phyloP scores from a whole-genome alignment of 2,329 filamentous ascomycete genomes.

The Hirsutella rhossiliensis region DNA sequence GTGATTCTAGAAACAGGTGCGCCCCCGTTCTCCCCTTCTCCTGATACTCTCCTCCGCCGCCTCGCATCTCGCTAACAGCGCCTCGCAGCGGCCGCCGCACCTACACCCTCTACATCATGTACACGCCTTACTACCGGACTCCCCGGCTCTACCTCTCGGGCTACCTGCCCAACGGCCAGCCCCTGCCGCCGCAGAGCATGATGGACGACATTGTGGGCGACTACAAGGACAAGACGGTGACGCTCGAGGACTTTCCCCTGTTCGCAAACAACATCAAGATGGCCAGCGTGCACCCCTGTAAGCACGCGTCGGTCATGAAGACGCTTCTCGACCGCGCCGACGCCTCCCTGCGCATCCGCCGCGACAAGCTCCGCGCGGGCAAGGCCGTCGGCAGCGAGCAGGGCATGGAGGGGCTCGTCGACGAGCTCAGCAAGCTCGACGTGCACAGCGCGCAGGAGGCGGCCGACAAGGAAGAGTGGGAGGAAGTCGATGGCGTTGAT shows the following conservation, averaged over 20 bases:
- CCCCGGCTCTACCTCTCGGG: slow-evolving; percentile 91
- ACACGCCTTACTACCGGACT: slow-evolving; percentile 92
- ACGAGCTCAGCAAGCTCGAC: slow-evolving; percentile 60
- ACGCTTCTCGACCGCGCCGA: slow-evolving; percentile 90
- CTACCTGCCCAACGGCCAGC: slow-evolving; percentile 68
- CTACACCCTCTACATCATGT: slow-evolving; percentile 98
- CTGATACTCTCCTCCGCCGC: too few species aligned
- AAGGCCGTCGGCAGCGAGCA: slow-evolving; percentile 31
- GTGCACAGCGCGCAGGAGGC: slow-evolving; percentile 38
- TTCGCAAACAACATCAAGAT: slow-evolving; percentile 88
- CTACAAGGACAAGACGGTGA: slow-evolving; percentile 98
- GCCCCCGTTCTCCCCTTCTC: not conserved
- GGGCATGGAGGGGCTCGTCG: slow-evolving; percentile 77
- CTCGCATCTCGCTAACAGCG: not conserved
- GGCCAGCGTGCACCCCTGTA: slow-evolving; percentile 93
- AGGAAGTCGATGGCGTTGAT: slow-evolving; percentile 48
- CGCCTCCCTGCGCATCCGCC: slow-evolving; percentile 76
- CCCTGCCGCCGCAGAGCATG: slow-evolving; percentile 73
- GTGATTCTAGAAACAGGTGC: slow-evolving; percentile 33
- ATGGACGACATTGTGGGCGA: slow-evolving; percentile 95
- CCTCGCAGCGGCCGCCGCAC: slow-evolving; percentile 63
- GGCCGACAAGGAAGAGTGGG: slow-evolving; percentile 50
- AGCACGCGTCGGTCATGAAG: slow-evolving; percentile 97
- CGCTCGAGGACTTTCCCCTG: slow-evolving; percentile 93
- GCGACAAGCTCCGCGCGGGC: slow-evolving; percentile 63